phyloP scores from a whole-genome alignment of 2,329 filamentous ascomycete genomes.

The Aspergillus sp. region DNA sequence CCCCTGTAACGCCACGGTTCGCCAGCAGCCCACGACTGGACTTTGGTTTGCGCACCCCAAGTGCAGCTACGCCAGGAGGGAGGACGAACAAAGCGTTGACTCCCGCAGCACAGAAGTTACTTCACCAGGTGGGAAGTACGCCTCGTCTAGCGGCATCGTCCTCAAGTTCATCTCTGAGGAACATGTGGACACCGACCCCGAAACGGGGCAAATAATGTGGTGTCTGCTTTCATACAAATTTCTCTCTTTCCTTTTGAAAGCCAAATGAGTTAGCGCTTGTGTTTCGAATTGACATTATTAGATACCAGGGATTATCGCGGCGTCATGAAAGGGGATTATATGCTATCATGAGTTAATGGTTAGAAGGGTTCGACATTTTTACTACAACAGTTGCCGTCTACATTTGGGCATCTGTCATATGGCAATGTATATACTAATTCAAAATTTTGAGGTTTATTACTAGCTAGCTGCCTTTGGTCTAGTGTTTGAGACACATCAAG shows the following conservation, averaged over 20 bases:
- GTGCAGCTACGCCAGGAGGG: slow-evolving; percentile 20
- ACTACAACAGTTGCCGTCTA: background rate
- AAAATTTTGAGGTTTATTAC: no score
- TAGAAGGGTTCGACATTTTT: background rate
- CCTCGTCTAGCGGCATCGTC: slow-evolving; percentile 24
- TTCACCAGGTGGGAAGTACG: slow-evolving; percentile 42
- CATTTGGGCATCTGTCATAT: background rate
- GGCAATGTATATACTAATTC: no score
- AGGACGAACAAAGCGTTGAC: slow-evolving; percentile 41
- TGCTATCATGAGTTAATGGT: background rate
- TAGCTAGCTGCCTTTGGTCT: no score
- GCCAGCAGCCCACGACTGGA: slow-evolving; percentile 44
- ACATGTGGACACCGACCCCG: slow-evolving; percentile 45
- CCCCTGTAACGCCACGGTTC: slow-evolving; percentile 41
- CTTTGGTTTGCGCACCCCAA: slow-evolving; percentile 32
- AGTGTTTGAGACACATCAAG: no score
- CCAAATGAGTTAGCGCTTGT: background rate
- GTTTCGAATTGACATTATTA: background rate
- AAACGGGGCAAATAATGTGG: slow-evolving; percentile 26
- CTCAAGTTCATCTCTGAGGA: slow-evolving; percentile 28
- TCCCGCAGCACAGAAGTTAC: slow-evolving; percentile 47
- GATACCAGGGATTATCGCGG: background rate
- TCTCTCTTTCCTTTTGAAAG: background rate
- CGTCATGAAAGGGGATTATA: background rate
- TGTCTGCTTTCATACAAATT: background rate